Conservation (phyloP, 2,329 filamentous ascomycete species). For the Hortaea sp. region DNA sequence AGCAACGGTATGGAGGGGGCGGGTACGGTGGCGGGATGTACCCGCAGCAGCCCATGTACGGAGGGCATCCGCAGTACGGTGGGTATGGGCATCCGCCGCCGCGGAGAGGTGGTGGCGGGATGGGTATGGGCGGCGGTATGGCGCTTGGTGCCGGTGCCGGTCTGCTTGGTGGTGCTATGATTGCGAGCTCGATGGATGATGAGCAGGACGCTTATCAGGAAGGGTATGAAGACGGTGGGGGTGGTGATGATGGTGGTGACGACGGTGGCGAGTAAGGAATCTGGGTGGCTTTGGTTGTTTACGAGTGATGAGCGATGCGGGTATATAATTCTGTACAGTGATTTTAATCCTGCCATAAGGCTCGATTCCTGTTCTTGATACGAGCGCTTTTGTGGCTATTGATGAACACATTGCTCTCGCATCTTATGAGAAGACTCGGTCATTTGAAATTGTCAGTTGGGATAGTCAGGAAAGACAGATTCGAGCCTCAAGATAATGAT, state of each 20-base stretch:
- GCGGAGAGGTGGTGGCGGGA: conserved; percentile 27
- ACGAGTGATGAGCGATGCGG: too few relatives aligned
- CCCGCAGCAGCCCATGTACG: conserved; percentile 12
- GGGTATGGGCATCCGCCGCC: conserved; percentile 16
- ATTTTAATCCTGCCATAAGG: too few relatives aligned
- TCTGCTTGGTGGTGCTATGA: conserved; percentile 63
- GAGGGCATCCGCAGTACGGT: conserved; percentile 23
- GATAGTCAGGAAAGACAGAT: too few relatives aligned
- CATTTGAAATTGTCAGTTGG: too few relatives aligned
- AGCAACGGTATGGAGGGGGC: conserved; percentile 12
- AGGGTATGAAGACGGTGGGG: conserved; percentile 9
- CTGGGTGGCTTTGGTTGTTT: too few relatives aligned
- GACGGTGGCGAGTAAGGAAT: conserved; percentile 1
- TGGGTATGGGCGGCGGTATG: conserved; percentile 64
- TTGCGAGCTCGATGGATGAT: conserved; percentile 52
- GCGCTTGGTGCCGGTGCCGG: conserved; percentile 74
- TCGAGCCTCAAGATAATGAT: too few relatives aligned
- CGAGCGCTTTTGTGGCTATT: too few relatives aligned
- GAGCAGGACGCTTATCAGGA: conserved; percentile 5
- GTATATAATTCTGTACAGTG: too few relatives aligned
- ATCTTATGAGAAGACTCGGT: too few relatives aligned
- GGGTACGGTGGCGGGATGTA: background rate
- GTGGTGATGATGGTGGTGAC: background rate
- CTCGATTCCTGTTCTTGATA: too few relatives aligned
- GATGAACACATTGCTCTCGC: too few relatives aligned